These are phyloP conservation scores for Rhizopogon roseolus DNA, from an alignment of 768 basidiomycete species.

Conservation along the genomic window DNA sequence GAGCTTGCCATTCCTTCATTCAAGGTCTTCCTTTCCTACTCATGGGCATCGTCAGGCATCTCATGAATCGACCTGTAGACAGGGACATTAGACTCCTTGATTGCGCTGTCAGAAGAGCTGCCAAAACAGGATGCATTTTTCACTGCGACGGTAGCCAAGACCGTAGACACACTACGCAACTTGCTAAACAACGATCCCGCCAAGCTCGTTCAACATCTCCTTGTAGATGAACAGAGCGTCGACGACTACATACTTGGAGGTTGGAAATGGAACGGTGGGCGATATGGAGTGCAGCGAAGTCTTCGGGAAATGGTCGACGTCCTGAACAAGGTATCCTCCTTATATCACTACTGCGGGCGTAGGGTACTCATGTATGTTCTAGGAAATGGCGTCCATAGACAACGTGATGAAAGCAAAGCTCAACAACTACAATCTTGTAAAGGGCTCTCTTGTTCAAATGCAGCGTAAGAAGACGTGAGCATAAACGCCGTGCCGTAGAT, in stretches of 20 bases:
- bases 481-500: neutral
- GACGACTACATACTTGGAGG: slow-evolving; percentile 74
- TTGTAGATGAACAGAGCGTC: slow-evolving; percentile 73
- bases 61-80: slow-evolving; percentile 47
- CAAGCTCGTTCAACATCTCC: slow-evolving; percentile 69
- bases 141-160: slow-evolving; percentile 84
- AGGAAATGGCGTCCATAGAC: slow-evolving; percentile 96
- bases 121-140: slow-evolving; percentile 90
- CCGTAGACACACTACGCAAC: slow-evolving; percentile 89
- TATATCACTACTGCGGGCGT: neutral
- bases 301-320: slow-evolving; percentile 82
- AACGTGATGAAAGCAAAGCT: slow-evolving; percentile 90
- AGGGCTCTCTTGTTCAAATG: slow-evolving; percentile 87
- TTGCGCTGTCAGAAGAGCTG: slow-evolving; percentile 86
- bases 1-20: slow-evolving; percentile 78
- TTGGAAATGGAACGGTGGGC: slow-evolving; percentile 93
- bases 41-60: slow-evolving; percentile 6
- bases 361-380: slow-evolving; percentile 12
- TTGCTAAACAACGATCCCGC: slow-evolving; percentile 83
- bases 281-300: slow-evolving; percentile 81
- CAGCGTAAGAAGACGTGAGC: slow-evolving; percentile 90
- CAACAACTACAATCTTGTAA: slow-evolving; percentile 88
- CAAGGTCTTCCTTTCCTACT: slow-evolving; percentile 58
- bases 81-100: slow-evolving; percentile 87
- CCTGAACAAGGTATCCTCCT: slow-evolving; percentile 66